Evolutionary conservation across 805 yeast species (phyloP), one percentile per base, ranked within the genome.

Genomic region (Yamadazyma akitaensis): DNA sequence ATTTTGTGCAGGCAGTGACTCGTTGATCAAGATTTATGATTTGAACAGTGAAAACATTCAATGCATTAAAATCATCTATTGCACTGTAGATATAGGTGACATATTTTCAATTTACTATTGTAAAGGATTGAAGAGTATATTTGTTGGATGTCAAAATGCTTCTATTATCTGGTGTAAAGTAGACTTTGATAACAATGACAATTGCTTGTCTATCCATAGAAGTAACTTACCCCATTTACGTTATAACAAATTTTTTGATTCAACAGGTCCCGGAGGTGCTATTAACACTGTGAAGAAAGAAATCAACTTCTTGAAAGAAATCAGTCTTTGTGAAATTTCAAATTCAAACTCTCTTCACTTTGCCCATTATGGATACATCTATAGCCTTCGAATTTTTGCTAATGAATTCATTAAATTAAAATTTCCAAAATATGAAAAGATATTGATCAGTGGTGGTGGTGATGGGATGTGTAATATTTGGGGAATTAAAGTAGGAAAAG

Each of bases 121-220:
- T 13, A 77, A 80, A 16, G 53, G 67, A 1, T 62, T 78, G 10
- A 75, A 81, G 40, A 80, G 88, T 0, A 70, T 92, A 3, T 88
- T 83, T 51, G 78, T 88, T 56, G 99, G 99, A 4, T 84, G 96
- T 11, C 98, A 94, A 63, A 92, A 91, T 61, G 97, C 98, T 3
- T 79, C 91, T 1, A 77, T 92, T 14, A 77, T 88, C 36, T 92
- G 87, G 81, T 82, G 88, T 47, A 76, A 76, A 25, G 43, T 62
- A 12, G 48, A 51, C 25, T 44, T 56, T 17, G 28, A 35, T 13
- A 24, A 25, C 7, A 21, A 21, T 11, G 44, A 45, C 6, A n/a
- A 24, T 31, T 21, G 30, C 25, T 28, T 42, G 25, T 25, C 48
- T 19, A 44, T 38, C 35, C 43, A 31, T 33, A 41, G 50, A 40